phyloP scores from a whole-genome alignment of 768 basidiomycete genomes.

The Boletus coccyginus region DNA sequence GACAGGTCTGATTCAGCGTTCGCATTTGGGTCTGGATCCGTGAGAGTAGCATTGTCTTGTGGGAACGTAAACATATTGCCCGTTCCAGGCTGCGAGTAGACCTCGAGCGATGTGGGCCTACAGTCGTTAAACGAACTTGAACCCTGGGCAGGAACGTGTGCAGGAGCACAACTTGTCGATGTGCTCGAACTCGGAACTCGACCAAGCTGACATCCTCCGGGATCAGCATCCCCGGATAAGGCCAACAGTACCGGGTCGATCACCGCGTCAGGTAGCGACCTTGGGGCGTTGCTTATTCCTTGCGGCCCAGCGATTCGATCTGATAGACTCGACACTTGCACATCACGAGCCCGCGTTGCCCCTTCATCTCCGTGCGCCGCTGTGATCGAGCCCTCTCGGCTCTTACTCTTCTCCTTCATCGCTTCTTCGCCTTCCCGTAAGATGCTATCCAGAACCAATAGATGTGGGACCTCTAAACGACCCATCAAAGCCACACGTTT shows the following conservation, averaged over 20 bases:
- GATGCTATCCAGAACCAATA: constrained; percentile 37
- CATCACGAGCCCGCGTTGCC: not conserved
- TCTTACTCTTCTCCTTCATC: not conserved
- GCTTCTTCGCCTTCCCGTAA: constrained; percentile 31
- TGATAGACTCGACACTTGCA: not conserved
- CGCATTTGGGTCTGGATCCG: not conserved
- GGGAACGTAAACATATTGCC: not conserved
- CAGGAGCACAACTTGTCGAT: not conserved
- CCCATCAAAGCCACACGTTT: constrained; percentile 28
- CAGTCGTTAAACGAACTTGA: not conserved
- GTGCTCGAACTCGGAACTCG: not conserved
- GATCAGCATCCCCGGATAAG: constrained; percentile 18
- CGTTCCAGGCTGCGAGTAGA: not conserved
- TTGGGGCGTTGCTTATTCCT: not conserved
- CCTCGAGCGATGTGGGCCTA: not conserved
- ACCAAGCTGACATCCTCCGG: not conserved
- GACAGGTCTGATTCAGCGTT: constrained; percentile 16
- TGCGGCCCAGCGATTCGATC: not conserved
- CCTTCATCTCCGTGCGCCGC: constrained; percentile 4
- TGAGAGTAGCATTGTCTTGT: not conserved
- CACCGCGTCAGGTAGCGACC: constrained; percentile 8
- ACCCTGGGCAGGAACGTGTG: not conserved
- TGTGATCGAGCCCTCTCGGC: constrained; percentile 9
- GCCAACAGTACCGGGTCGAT: constrained; percentile 34
- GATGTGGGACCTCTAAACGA: constrained; percentile 27